Conservation (phyloP, 2,329 filamentous ascomycete species). For the Sclerotinia trifoliorum region DNA sequence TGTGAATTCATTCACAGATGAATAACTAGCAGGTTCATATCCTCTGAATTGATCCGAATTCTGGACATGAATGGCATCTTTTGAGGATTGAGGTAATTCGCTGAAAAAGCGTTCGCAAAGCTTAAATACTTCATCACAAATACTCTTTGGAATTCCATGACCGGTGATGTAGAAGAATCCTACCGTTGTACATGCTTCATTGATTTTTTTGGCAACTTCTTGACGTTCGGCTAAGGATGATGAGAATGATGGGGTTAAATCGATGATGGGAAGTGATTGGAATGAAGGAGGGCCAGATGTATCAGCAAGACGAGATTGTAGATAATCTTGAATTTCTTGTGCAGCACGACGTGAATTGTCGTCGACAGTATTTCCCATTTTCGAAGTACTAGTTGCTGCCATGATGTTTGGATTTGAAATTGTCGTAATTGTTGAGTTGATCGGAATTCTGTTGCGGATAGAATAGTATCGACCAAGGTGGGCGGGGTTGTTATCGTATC, state of each 20-base stretch:
- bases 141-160: conserved; percentile 45
- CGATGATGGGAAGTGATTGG: conserved; percentile 37
- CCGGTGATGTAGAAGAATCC: conserved; percentile 44
- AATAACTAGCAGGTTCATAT: conserved; percentile 50
- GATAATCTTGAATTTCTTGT: conserved; percentile 34
- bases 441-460: background rate
- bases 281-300: conserved; percentile 31
- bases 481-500: conserved; percentile 10
- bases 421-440: background rate
- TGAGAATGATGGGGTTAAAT: conserved; percentile 38
- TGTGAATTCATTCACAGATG: conserved; percentile 47
- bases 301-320: conserved; percentile 31
- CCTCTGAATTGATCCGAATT: conserved; percentile 46
- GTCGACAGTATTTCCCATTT: background rate
- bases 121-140: conserved; percentile 46
- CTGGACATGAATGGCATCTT: conserved; percentile 44
- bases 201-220: conserved; percentile 34
- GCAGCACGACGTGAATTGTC: conserved; percentile 27
- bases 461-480: background rate
- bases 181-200: conserved; percentile 35
- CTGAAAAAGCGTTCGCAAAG: conserved; percentile 49
- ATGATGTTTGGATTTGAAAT: background rate
- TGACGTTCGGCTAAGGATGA: conserved; percentile 32
- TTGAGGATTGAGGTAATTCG: conserved; percentile 47
- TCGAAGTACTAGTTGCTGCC: conserved; percentile 1